Evolutionary conservation across 176 grass and related monocot species (phyloP).

Genomic region (Thinopyrum elongatum): DNA sequence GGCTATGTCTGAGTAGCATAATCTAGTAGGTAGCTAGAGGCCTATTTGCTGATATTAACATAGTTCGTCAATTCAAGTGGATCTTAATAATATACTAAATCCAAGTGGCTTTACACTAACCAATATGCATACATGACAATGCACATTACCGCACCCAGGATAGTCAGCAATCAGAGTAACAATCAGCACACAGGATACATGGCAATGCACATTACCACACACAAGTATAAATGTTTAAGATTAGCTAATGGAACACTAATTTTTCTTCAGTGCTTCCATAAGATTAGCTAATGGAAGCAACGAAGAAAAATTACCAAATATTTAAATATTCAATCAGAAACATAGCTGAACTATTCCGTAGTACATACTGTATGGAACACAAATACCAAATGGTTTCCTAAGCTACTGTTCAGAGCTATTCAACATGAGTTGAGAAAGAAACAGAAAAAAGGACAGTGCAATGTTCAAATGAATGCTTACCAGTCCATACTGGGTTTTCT

Average conservation of each 20-base stretch:
- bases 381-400: conserved; percentile 3
- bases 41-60: conserved; percentile 15
- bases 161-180: conserved; percentile 7
- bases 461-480: conserved; percentile 46
- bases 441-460: not conserved
- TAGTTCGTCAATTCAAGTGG: not conserved
- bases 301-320: conserved; percentile 12
- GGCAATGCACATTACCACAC: not conserved
- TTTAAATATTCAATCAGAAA: not conserved
- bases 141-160: not conserved
- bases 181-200: not conserved
- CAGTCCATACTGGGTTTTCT: conserved; percentile 75
- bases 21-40: not conserved
- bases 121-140: not conserved
- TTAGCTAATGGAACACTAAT: not conserved
- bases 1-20: conserved; percentile 6
- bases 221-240: not conserved
- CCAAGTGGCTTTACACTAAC: not conserved
- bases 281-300: conserved; percentile 5
- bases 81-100: conserved; percentile 11
- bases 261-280: too few species aligned
- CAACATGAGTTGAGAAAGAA: not conserved
- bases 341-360: not conserved
- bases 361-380: not conserved
- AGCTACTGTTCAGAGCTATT: not conserved